phyloP scores from a whole-genome alignment of 306 rosid genomes.

The Quercus engelmannii region DNA sequence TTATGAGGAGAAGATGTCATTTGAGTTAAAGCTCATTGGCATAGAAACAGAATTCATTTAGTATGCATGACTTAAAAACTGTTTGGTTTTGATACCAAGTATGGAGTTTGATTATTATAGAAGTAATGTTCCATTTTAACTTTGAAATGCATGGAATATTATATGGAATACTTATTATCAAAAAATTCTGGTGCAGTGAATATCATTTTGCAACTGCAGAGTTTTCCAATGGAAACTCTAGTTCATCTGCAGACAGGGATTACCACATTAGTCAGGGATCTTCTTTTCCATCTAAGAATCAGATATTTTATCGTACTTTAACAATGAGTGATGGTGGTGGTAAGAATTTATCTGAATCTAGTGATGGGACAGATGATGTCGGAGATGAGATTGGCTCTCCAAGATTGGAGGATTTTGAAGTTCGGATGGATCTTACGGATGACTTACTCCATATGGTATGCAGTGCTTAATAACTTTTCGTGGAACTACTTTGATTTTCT shows the following conservation, averaged over 20 bases:
- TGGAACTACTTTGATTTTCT: background rate
- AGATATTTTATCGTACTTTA: slow-evolving; percentile 40
- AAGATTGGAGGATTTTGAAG: slow-evolving; percentile 57
- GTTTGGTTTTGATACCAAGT: background rate
- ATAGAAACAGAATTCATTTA: background rate
- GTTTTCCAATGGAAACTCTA: slow-evolving; percentile 50
- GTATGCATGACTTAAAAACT: background rate
- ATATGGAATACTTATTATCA: slow-evolving; percentile 13
- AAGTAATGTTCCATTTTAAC: background rate
- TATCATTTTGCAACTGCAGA: slow-evolving; percentile 37
- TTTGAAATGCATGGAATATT: background rate
- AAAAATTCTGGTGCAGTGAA: slow-evolving; percentile 48
- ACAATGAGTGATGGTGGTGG: slow-evolving; percentile 31
- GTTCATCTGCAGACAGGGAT: slow-evolving; percentile 44
- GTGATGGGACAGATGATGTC: slow-evolving; percentile 46
- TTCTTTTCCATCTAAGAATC: slow-evolving; percentile 31
- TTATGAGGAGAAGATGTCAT: too few relatives aligned
- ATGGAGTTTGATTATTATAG: background rate
- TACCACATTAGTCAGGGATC: slow-evolving; percentile 35
- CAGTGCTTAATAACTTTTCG: background rate
- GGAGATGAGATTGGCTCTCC: slow-evolving; percentile 38
- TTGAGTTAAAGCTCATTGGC: too few relatives aligned
- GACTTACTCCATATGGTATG: slow-evolving; percentile 94
- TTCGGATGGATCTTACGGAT: slow-evolving; percentile 96
- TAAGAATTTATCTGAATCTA: slow-evolving; percentile 36